phyloP scores from a whole-genome alignment of 2,329 filamentous ascomycete species.

The Colletotrichum sp. region DNA sequence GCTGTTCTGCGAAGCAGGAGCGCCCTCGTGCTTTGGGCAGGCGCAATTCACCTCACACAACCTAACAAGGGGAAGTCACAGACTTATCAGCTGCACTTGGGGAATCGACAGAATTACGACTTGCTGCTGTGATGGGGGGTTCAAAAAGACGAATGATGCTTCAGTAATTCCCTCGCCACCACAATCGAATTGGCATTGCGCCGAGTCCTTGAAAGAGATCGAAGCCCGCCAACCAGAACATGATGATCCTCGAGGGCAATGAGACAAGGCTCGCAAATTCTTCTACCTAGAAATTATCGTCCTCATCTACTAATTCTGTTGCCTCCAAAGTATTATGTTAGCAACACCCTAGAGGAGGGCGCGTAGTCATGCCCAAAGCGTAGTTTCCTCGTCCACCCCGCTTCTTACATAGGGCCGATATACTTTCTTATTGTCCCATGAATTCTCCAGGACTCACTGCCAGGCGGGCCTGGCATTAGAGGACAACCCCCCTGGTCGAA shows the following conservation, averaged over 20 bases:
- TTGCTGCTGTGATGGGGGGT: neutral
- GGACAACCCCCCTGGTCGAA: neutral
- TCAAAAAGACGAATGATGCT: neutral
- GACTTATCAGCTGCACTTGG: neutral
- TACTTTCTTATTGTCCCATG: neutral
- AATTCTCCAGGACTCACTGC: neutral
- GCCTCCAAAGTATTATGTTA: fast-evolving
- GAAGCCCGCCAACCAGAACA: neutral
- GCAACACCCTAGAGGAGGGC: neutral
- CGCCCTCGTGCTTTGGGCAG: neutral
- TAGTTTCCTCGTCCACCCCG: neutral
- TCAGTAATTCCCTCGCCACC: neutral
- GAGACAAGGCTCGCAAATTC: neutral
- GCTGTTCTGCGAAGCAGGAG: fast-evolving
- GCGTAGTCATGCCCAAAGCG: fast-evolving
- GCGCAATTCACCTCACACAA: neutral
- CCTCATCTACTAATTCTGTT: neutral
- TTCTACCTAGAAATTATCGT: neutral
- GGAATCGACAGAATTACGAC: neutral
- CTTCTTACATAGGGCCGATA: neutral
- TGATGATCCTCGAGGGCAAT: neutral
- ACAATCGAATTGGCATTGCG: neutral
- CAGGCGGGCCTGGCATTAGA: too few relatives aligned
- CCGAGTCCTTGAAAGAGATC: neutral
- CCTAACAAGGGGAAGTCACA: neutral